phyloP scores from a whole-genome alignment of 73 alveolate species.

The Blepharisma japonicum region DNA sequence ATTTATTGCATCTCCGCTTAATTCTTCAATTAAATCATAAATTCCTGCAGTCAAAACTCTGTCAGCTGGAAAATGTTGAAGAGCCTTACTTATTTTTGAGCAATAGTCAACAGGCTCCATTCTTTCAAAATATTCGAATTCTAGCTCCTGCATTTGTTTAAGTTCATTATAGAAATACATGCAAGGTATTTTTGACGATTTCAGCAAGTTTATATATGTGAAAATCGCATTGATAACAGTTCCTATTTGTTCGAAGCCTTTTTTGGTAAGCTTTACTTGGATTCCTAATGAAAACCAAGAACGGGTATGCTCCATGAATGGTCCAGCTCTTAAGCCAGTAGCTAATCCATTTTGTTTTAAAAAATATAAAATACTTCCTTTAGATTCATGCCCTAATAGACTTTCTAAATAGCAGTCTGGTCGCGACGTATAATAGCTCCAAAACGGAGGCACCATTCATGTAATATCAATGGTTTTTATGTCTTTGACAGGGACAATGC shows the following conservation, averaged over 20 bases:
- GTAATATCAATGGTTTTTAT: background rate
- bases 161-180: slow-evolving; percentile 61
- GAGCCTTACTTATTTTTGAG: slow-evolving; percentile 27
- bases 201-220: slow-evolving; percentile 53
- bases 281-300: slow-evolving; percentile 36
- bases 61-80: slow-evolving; percentile 41
- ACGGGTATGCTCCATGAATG: slow-evolving; percentile 47
- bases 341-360: slow-evolving; percentile 74
- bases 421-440: background rate
- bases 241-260: slow-evolving; percentile 72
- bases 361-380: slow-evolving; percentile 67
- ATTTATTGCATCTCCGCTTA: slow-evolving; percentile 50
- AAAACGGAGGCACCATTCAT: background rate
- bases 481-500: slow-evolving; percentile 2
- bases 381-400: slow-evolving; percentile 77
- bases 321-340: slow-evolving; percentile 39
- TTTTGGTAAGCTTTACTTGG: slow-evolving; percentile 67
- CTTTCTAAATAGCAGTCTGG: slow-evolving; percentile 29
- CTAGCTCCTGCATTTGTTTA: slow-evolving; percentile 40
- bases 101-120: slow-evolving; percentile 48
- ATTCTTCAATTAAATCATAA: slow-evolving; percentile 57
- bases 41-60: slow-evolving; percentile 60
- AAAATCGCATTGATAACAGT: slow-evolving; percentile 78
- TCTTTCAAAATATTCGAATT: slow-evolving; percentile 57
- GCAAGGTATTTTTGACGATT: slow-evolving; percentile 56